Percentiles rank a stretch among this genome's conserved stretches.
Evolutionary conservation across 148 eudicot species (phyloP).

Genomic region (Bassia scoparia): DNA sequence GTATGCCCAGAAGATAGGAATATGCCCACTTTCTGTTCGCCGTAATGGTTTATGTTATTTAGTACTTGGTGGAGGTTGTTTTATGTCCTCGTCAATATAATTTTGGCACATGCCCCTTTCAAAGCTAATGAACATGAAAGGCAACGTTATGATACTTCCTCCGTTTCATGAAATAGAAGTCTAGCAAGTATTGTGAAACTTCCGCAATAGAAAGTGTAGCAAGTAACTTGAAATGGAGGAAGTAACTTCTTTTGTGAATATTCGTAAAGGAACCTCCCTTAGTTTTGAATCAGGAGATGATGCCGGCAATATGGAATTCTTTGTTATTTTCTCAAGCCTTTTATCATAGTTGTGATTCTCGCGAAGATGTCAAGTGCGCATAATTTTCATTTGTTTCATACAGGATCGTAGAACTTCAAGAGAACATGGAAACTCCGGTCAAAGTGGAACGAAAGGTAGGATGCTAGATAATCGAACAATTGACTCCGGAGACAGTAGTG

Average conservation of each 20-base stretch:
- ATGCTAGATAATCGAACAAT: conserved; percentile 35
- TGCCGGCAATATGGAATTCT: too few relatives aligned
- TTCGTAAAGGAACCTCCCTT: too few relatives aligned
- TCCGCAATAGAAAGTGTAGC: too few relatives aligned
- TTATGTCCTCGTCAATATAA: neutral
- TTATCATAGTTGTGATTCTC: too few relatives aligned
- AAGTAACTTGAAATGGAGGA: too few relatives aligned
- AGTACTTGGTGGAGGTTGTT: neutral
- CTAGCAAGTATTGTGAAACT: too few relatives aligned
- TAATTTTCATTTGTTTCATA: conserved; percentile 7
- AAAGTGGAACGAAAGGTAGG: conserved; percentile 37
- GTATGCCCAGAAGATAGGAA: neutral
- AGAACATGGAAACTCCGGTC: conserved; percentile 35
- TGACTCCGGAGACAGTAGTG: conserved; percentile 85
- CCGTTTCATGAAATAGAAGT: too few relatives aligned
- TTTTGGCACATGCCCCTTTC: neutral
- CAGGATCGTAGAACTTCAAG: conserved; percentile 56
- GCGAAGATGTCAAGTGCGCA: neutral
- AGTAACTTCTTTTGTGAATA: too few relatives aligned
- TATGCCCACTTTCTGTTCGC: neutral
- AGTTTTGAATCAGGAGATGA: too few relatives aligned
- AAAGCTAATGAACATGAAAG: too few relatives aligned
- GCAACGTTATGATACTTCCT: too few relatives aligned
- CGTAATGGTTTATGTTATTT: neutral
- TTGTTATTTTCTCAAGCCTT: too few relatives aligned